These are phyloP conservation scores for Penstemon davidsonii DNA, from an alignment of 257 asterid genomes.

Conservation along the genomic window DNA sequence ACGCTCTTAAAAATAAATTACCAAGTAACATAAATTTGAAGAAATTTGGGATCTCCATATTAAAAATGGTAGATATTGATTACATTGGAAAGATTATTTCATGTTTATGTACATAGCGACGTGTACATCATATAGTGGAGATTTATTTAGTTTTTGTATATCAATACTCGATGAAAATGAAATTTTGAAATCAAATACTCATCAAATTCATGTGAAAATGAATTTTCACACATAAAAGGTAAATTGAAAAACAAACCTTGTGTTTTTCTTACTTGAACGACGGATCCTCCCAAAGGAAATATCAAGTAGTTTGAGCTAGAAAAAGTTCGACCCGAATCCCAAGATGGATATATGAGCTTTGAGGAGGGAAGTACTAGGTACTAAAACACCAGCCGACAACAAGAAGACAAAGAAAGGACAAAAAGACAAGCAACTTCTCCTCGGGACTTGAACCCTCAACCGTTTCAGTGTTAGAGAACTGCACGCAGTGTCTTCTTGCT, in stretches of 20 bases:
- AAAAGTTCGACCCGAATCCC: conserved; percentile 20
- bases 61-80: neutral
- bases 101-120: no score
- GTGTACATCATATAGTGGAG: no score
- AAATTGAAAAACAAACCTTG: no score
- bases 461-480: conserved; percentile 1
- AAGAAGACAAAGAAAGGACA: conserved; percentile 31
- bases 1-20: no score
- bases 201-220: neutral
- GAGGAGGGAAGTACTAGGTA: conserved; percentile 15
- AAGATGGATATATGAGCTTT: conserved; percentile 20
- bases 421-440: conserved; percentile 29
- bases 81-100: no score
- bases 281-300: neutral
- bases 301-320: neutral
- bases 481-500: conserved; percentile 10
- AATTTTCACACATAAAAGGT: neutral
- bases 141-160: no score
- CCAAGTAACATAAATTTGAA: neutral
- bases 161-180: no score
- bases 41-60: neutral
- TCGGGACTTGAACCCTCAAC: conserved; percentile 47
- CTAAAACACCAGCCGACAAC: conserved; percentile 23
- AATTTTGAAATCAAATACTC: no score
- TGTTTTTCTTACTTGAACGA: neutral